phyloP scores from a whole-genome alignment of 768 basidiomycete species.

The Xerocomellus dryophilus region DNA sequence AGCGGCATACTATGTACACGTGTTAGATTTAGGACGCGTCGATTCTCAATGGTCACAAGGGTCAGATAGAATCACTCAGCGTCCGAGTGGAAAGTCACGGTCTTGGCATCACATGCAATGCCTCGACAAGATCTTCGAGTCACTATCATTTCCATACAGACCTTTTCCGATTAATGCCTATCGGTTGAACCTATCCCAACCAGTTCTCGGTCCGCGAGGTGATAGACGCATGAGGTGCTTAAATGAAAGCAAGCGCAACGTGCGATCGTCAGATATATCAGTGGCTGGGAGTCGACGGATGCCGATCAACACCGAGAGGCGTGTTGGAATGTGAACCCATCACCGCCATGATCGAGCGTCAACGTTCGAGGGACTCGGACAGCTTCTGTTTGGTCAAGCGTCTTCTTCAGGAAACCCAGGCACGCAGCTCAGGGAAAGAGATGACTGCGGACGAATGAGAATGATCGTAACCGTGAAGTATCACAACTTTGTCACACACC shows the following conservation, averaged over 20 bases:
- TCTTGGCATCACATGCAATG: background rate
- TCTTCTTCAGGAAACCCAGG: background rate
- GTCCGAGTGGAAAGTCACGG: background rate
- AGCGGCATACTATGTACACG: background rate
- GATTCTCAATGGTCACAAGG: background rate
- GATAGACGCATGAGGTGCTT: background rate
- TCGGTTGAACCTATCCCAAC: background rate
- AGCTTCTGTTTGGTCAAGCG: background rate
- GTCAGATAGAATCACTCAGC: background rate
- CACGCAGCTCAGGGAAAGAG: background rate
- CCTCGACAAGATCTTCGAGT: background rate
- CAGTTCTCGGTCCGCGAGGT: background rate
- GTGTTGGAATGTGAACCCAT: background rate
- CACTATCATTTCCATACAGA: background rate
- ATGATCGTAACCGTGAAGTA: background rate
- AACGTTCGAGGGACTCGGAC: background rate
- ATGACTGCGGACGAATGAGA: slow-evolving; percentile 5
- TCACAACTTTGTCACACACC: background rate
- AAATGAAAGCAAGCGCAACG: background rate
- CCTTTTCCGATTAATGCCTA: background rate
- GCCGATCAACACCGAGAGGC: background rate
- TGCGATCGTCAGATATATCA: background rate
- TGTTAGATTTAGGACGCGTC: background rate
- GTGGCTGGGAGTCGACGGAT: background rate
- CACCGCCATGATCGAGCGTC: too few relatives aligned